A percentile compares a stretch with the other conserved stretches of the same genome.
Evolutionary conservation across 768 basidiomycete genomes (phyloP).

Genomic region (Pholiota microspora): DNA sequence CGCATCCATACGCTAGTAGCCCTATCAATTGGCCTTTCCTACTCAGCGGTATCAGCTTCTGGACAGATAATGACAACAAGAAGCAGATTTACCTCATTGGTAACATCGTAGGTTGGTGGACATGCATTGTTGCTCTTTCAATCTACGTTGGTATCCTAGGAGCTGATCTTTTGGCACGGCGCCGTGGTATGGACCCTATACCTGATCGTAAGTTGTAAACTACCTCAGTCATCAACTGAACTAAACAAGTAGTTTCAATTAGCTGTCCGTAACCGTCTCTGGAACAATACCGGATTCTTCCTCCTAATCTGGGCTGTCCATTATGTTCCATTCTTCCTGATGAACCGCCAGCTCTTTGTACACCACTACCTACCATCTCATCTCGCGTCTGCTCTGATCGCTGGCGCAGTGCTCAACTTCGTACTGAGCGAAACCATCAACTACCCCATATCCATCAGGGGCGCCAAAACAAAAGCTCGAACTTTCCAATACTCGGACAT

Average conservation of each 20-base stretch:
- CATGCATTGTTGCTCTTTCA: constrained; percentile 80
- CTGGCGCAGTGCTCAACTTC: constrained; percentile 90
- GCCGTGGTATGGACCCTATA: constrained; percentile 82
- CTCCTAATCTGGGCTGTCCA: constrained; percentile 92
- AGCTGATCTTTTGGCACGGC: constrained; percentile 86
- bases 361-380: constrained; percentile 99
- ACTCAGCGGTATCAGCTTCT: constrained; percentile 95
- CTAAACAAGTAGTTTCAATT: constrained; percentile 8
- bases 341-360: constrained; percentile 95
- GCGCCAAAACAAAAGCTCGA: constrained; percentile 59
- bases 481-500: constrained; percentile 66
- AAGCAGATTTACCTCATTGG: constrained; percentile 97
- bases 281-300: constrained; percentile 97
- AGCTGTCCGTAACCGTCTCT: constrained; percentile 92
- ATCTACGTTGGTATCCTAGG: constrained; percentile 88
- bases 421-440: constrained; percentile 88
- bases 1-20: constrained; percentile 94
- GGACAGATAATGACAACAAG: constrained; percentile 83
- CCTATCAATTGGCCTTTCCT: constrained; percentile 99
- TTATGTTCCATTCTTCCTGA: constrained; percentile 96
- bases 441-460: constrained; percentile 81
- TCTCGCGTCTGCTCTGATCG: constrained; percentile 86
- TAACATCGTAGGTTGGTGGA: constrained; percentile 94
- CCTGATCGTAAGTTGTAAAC: constrained; percentile 68
- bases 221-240: neutral